Evolutionary conservation across 768 basidiomycete genomes (phyloP).

Genomic region (Termitomyces sp.): DNA sequence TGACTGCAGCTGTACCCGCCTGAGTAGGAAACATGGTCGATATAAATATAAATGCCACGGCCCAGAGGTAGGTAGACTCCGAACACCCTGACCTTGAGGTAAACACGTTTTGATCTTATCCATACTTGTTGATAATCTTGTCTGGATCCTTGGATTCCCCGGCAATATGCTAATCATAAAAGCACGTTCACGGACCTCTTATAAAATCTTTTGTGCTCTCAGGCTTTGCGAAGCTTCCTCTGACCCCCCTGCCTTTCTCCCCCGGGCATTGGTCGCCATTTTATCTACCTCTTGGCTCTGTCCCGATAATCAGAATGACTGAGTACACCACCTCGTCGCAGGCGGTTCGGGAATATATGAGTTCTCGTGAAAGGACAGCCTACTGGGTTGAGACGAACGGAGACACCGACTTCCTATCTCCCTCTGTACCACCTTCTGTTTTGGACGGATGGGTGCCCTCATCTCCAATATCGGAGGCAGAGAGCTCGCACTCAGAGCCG

Average conservation of each 20-base stretch:
- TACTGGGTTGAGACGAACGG: conserved; percentile 52
- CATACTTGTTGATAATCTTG: conserved; percentile 29
- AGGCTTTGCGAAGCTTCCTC: conserved; percentile 19
- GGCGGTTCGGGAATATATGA: conserved; percentile 51
- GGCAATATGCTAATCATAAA: conserved; percentile 28
- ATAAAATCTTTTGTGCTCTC: conserved; percentile 28
- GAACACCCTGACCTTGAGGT: conserved; percentile 32
- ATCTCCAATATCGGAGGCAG: conserved; percentile 41
- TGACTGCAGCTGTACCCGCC: not conserved
- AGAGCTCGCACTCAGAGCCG: conserved; percentile 49
- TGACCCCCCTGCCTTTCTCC: conserved; percentile 18
- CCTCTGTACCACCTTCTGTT: conserved; percentile 51
- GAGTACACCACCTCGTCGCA: conserved; percentile 59
- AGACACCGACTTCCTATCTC: conserved; percentile 45
- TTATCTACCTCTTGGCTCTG: conserved; percentile 3
- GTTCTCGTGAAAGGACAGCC: conserved; percentile 56
- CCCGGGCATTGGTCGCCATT: not conserved
- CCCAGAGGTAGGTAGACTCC: conserved; percentile 13
- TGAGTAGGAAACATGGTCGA: not conserved
- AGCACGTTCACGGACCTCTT: conserved; percentile 16
- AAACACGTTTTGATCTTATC: conserved; percentile 46
- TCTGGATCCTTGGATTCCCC: conserved; percentile 20
- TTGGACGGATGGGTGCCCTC: conserved; percentile 37
- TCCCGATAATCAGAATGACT: conserved; percentile 38
- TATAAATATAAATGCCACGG: conserved; percentile 13